Base-by-base conservation (phyloP, 1,139 yeast genomes). In the Protomyces inouyei region DNA sequence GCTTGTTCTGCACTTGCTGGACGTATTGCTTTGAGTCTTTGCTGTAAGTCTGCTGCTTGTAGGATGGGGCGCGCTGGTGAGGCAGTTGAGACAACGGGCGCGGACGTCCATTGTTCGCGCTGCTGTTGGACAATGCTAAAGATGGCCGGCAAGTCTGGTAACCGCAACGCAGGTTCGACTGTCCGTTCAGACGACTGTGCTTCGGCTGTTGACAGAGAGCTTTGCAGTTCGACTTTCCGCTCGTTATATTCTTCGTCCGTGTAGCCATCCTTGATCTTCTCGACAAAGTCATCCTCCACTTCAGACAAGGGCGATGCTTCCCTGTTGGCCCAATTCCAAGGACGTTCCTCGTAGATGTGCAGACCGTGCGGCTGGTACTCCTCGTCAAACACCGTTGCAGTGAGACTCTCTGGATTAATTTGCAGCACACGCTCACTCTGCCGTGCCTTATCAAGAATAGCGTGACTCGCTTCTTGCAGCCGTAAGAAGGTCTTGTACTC, bases 261-360 rank as follows among this genome's bases (percentile, higher is more conserved):
- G 10, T 43, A 56, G 32, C 36, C 32, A 16, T 28, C 25, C 37
- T 56, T 40, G 32, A 57, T 14, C 8, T 38, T 36, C n/a, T 38
- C 56, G 9, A 59, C 21, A 14, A 45, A 23, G 18, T 40, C 56
- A 25, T 57, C 63, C 18, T 59, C 63, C 12, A 59, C 40, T 12
- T 59, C 63, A 9, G 63, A 59, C 12, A 59, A 38, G 4, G 63
- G 63, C 3, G 63, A 59, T n/a, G 63, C 57, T 28, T 59, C 63
- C 3, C 63, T 37, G 28, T 59, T 59, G 18, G 63, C 63, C 63
- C 63, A 59, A 25, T 59, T 59, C 57, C 53, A 59, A 6, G 63
- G 63, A 32, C 46, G 53, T 37, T 59, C 63, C 43, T 59, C 57
- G 6, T 51, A 52, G 37, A 59, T 18, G 3, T 40, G 14, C 21